Evolutionary conservation across 2,329 filamentous ascomycete species (phyloP).

Genomic region (Aspergillus fischeri): DNA sequence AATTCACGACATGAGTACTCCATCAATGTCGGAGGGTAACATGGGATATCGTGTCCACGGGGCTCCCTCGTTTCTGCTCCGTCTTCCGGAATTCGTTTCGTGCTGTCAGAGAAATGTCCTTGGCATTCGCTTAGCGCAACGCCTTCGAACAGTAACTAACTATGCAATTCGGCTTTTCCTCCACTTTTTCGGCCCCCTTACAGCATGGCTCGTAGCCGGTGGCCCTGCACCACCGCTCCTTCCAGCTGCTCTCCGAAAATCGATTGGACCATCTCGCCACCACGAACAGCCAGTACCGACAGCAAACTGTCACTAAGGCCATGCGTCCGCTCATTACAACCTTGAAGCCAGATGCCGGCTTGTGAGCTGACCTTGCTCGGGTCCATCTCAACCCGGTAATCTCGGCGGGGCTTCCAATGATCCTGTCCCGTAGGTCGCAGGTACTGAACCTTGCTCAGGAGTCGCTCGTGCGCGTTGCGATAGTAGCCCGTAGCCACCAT

Average conservation of each 20-base stretch:
- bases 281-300: slow-evolving; percentile 70
- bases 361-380: slow-evolving; percentile 63
- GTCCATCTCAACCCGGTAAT: slow-evolving; percentile 74
- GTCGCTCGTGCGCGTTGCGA: slow-evolving; percentile 70
- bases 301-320: slow-evolving; percentile 80
- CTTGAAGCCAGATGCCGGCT: slow-evolving; percentile 86
- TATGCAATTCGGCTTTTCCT: background rate
- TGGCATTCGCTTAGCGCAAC: background rate
- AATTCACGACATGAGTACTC: background rate
- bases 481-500: slow-evolving; percentile 86
- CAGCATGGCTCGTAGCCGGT: slow-evolving; percentile 30
- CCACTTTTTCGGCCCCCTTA: slow-evolving; percentile 12
- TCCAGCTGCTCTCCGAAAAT: slow-evolving; percentile 57
- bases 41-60: background rate
- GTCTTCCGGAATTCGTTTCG: background rate
- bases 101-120: background rate
- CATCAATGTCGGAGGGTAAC: background rate
- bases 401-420: slow-evolving; percentile 65
- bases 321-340: slow-evolving; percentile 88
- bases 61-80: background rate
- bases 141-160: background rate
- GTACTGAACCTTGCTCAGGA: slow-evolving; percentile 64
- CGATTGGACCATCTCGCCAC: slow-evolving; percentile 71
- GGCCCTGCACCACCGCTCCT: slow-evolving; percentile 29
- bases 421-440: slow-evolving; percentile 59